Evolutionary conservation across 352 stramenopile species (phyloP).

Genomic region (Globisporangium uncinulatum): DNA sequence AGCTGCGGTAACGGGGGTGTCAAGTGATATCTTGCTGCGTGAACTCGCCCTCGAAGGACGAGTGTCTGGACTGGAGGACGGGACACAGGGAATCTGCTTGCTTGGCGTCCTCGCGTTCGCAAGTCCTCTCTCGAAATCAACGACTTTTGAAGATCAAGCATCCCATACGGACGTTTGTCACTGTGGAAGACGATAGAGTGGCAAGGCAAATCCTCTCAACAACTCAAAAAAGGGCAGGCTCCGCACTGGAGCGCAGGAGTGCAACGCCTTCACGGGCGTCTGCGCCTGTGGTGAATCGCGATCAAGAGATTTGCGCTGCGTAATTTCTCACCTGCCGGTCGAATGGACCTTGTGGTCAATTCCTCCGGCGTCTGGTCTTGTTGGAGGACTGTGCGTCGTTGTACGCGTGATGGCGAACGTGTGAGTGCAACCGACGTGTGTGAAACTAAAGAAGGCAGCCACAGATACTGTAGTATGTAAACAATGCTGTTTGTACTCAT

Average conservation of each 20-base stretch:
- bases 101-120: not conserved
- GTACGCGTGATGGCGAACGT: not conserved
- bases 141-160: not conserved
- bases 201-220: too few relatives aligned
- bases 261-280: not conserved
- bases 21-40: too few relatives aligned
- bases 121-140: too few relatives aligned
- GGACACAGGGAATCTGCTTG: too few relatives aligned
- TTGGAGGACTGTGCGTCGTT: too few relatives aligned
- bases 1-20: too few relatives aligned
- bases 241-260: not conserved
- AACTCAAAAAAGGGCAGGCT: conserved; percentile 12
- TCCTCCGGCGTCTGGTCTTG: conserved; percentile 18
- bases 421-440: too few relatives aligned
- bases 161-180: conserved; percentile 3
- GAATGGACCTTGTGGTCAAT: conserved; percentile 37
- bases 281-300: conserved; percentile 59
- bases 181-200: not conserved
- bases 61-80: too few relatives aligned
- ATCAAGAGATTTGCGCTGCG: conserved; percentile 82
- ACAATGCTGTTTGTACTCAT: too few relatives aligned
- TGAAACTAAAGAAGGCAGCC: too few relatives aligned
- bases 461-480: too few relatives aligned
- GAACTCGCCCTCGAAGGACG: too few relatives aligned
- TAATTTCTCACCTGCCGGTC: conserved; percentile 52